A percentile compares a stretch with the other conserved stretches of the same genome.
These are phyloP conservation scores for Linderniella brevidens DNA, from an alignment of 257 asterid species.

Conservation along the genomic window DNA sequence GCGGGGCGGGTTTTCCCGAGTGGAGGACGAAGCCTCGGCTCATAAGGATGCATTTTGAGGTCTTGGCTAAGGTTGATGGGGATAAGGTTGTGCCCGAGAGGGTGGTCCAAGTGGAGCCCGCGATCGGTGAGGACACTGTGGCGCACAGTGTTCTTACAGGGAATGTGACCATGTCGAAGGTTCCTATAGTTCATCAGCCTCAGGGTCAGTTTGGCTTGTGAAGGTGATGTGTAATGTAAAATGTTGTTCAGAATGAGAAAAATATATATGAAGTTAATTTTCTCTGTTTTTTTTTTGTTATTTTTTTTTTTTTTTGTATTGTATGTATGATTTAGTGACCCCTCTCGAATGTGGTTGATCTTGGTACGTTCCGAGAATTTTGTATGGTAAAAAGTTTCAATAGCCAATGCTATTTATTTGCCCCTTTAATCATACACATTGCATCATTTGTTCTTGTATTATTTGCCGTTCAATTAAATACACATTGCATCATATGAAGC, in stretches of 20 bases:
- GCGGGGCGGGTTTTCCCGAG: constrained; percentile 36
- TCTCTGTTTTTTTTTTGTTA: not conserved
- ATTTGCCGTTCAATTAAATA: too few species aligned
- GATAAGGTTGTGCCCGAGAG: constrained; percentile 76
- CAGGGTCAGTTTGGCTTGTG: constrained; percentile 48
- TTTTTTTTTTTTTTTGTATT: too few species aligned
- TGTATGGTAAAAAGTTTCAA: too few species aligned
- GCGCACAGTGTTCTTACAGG: constrained; percentile 34
- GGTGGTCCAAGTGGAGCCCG: constrained; percentile 60
- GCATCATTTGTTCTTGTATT: too few species aligned
- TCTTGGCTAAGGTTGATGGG: constrained; percentile 83
- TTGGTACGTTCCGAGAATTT: too few species aligned
- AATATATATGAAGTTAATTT: not conserved
- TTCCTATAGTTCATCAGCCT: constrained; percentile 44
- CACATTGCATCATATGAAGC: too few species aligned
- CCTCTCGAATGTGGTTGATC: too few species aligned
- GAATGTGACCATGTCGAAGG: constrained; percentile 44
- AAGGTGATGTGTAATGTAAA: constrained; percentile 6
- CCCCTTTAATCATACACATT: too few species aligned
- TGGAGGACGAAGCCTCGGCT: constrained; percentile 72
- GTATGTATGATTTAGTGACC: too few species aligned
- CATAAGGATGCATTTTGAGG: constrained; percentile 83
- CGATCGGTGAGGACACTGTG: constrained; percentile 41
- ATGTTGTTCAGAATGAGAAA: constrained; percentile 11
- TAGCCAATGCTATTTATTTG: too few species aligned